Evolutionary conservation across 2,329 filamentous ascomycete genomes (phyloP).

Genomic region (Alternaria ventricosa): DNA sequence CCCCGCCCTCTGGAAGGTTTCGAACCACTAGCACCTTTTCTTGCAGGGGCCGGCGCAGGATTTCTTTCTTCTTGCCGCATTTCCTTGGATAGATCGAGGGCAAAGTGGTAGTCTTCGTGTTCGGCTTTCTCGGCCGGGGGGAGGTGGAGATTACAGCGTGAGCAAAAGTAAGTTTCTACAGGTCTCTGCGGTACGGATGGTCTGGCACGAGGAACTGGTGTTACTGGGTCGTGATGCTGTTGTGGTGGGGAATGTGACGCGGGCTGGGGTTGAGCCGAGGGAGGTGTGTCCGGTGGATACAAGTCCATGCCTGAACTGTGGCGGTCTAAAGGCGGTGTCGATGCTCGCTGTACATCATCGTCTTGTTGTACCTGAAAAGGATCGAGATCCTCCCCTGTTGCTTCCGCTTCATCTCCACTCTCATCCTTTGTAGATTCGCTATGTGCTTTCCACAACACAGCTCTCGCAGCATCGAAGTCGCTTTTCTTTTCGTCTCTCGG

Average conservation of each 20-base stretch:
- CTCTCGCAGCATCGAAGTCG: constrained; percentile 43
- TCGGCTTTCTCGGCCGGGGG: constrained; percentile 67
- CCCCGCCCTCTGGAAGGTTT: constrained; percentile 44
- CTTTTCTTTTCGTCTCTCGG: constrained; percentile 37
- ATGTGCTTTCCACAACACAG: constrained; percentile 35
- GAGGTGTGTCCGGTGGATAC: constrained; percentile 31
- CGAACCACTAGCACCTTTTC: constrained; percentile 14
- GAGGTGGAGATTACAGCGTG: constrained; percentile 70
- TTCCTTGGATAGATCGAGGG: constrained; percentile 79
- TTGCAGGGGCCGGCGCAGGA: constrained; percentile 1
- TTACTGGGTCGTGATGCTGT: constrained; percentile 8
- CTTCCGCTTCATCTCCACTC: constrained; percentile 25
- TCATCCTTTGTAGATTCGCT: constrained; percentile 37
- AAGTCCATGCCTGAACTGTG: constrained; percentile 14
- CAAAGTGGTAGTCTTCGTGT: constrained; percentile 94
- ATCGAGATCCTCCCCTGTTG: constrained; percentile 20
- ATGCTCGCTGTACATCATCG: constrained; percentile 19
- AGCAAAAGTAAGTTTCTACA: constrained; percentile 60
- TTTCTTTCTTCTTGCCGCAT: constrained; percentile 43
- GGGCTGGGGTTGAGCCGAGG: constrained; percentile 40
- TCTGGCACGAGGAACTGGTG: background rate
- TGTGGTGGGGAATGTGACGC: constrained; percentile 4
- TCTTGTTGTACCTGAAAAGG: constrained; percentile 12
- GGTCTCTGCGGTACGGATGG: constrained; percentile 27
- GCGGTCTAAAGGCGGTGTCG: constrained; percentile 15